Evolutionary conservation across 345 rosid species (phyloP), one percentile per base, ranked within the genome.

Genomic region (Iberis pinnata): DNA sequence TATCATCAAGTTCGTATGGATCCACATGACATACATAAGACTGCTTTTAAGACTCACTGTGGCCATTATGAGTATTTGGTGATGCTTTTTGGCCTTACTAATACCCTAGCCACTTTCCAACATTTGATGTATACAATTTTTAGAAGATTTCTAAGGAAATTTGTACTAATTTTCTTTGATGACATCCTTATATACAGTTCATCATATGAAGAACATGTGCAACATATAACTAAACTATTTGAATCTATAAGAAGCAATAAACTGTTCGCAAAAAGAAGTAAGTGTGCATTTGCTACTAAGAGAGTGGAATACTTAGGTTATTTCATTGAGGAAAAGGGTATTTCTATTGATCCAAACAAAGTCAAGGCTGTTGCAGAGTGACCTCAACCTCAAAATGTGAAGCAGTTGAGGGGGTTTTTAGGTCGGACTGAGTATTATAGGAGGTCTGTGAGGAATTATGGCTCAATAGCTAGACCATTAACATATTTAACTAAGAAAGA

Each of bases 301-400:
- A 2, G 9, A 1, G 37, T 48, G 1, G 53, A 48, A 0, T 48
- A 48, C 0, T 16, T 27, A 14, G 53, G 38, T 0, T 37, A 48
- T 1, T 48, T 4, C 3, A 48, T 29, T 2, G 3, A 11, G 0
- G 13, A 0, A 0, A 0, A 6, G 1, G 37, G 53, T 0, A 1
- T 29, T 0, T 27, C 53, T 0, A 48, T 10, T 0, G 37, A 48
- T 3, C 53, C 22, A 2, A 0, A 0, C 0, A 48, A 48, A 0
- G 0, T 48, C 0, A 5, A 6, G 22, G n/a, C 9, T 0, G 53
- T 48, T 0, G 0, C 0, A 0, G 13, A 16, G 0, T 47, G 38
- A 37, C 24, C 22, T 0, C 1, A 0, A 0, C 52, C 20, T 0
- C 0, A 0, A 0, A 47, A 1, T 2, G 0, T 48, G 2, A 48